Base-by-base conservation (phyloP, 2,329 filamentous ascomycete species). In the Metarhizium album region DNA sequence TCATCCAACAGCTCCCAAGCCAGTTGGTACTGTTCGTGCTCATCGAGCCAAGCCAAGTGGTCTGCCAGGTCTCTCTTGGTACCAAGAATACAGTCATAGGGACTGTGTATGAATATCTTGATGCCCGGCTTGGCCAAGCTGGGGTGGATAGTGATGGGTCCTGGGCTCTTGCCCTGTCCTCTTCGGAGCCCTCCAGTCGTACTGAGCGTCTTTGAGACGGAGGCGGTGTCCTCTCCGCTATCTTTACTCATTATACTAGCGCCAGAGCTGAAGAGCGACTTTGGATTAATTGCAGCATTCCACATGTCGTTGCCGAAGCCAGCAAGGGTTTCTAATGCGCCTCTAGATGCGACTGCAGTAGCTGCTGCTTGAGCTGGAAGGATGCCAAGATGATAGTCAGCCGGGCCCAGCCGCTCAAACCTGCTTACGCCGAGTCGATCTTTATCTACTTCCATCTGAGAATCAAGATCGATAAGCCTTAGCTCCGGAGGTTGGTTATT, bases 21-120 rank as follows among this genome's bases (percentile, higher is more conserved):
- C 58, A 88, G 79, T 60, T 87, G 80, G 61, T 91, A 95, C 54
- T 84, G 83, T 48, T 87, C 79, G 54, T 84, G 87, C 52, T 91
- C 86, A 27, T 95, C 65, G 14, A 97, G 74, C 91, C 91, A 98
- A 7, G 76, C 73, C 22, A 97, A 72, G 61, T 95, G 90, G 67
- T 98, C 93, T 3, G 82, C 74, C 16, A 95, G 74, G 61, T 95
- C 90, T 58, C 93, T 78, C 63, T 90, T 90, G 2, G 93, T 88
- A 1, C 89, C 88, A 50, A 96, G 72, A n/a, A 97, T 85, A 60
- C 90, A 97, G 67, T 98, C 93, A 62, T 94, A 98, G 0, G 93
- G 93, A 59, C 90, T 96, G 61, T 95, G 90, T 40, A 98, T 88
- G 64, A 96, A 96, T 16, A 98, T 86, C 61, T 97, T 76, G 59